Evolutionary conservation across 1,284 basidiomycete genomes (phyloP), one percentile per base, ranked within the genome.

Genomic region (Phellopilus nigrolimitatus): DNA sequence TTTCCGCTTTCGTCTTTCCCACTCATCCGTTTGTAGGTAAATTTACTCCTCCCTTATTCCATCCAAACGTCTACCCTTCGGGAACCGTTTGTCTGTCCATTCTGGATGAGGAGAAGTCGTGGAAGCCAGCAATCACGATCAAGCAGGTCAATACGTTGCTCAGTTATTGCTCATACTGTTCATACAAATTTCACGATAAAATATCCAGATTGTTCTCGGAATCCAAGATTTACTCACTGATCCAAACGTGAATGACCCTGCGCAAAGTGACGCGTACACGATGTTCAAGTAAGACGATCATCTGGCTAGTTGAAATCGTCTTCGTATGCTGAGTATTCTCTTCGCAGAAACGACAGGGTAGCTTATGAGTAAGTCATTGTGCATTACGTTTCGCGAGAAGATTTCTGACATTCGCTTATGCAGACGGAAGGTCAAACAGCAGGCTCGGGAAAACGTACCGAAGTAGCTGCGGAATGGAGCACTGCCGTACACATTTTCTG

Each of bases 61-160:
- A 99, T 68, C 95, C 95, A 24, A 99, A 99, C 66, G 94, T 99
- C 48, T 99, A 97, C 68, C 97, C 97, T 0, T 97, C 94, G 13
- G 97, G 97, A 22, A 99, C 97, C 17, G 95, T 99, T 46, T 99
- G 97, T 67, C 76, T 99, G 19, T 97, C 94, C 12, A 99, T 99
- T 65, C 72, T 99, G 34, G 95, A 99, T 66, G 97, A 99, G 67
- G 97, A 99, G 70, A 99, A 99, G 70, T 88, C 86, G 4, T 99
- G 97, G 97, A 98, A 98, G 68, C 94, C 97, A 8, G 90, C 94
- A 1, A 98, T 99, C 62, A 99, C 95, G 1, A 93, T 99, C 71
- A 99, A 99, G 69, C 95, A 98, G 79, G 94, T 91, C 34, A 40
- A 78, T 64, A 25, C 10, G 24, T 8, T 10, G 30, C 36, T 9